Evolutionary conservation across 164 flowering plant species (phyloP), one percentile per base, ranked within the genome.

Genomic region (Dillenia suffruticosa): DNA sequence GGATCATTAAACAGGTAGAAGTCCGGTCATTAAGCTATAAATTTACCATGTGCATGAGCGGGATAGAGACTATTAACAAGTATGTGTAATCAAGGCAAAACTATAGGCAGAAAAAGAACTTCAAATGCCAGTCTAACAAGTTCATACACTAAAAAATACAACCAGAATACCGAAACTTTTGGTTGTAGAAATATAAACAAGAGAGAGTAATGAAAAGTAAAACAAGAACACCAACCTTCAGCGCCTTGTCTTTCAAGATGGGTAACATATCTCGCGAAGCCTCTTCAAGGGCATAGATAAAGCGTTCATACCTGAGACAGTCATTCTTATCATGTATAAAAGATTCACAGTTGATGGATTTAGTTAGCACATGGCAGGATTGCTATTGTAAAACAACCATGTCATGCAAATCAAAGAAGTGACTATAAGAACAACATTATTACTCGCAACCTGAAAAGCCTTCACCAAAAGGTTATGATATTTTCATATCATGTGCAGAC

Each of bases 211-310:
- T 12, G 40, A 17, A 49, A 32, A 54, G 56, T 15, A 49, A 53
- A 52, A 51, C 58, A 50, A 65, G 54, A n/a, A 52, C 24, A 53
- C 48, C 22, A 65, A 91, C 99, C 97, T 92, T 95, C 67, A 90
- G 62, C 26, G 97, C 85, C 77, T 81, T 82, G 76, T 83, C 84
- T 70, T 95, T 95, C 2, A 95, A 82, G 57, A 71, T 56, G 61
- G 88, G 85, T 63, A 95, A 64, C 75, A 77, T 77, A 74, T 95
- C 99, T 59, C 79, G 82, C 57, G 97, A 92, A 74, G 97, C 96
- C 76, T 92, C 97, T 77, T 95, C 97, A 24, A 95, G 92, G 12
- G 97, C 94, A 75, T 72, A 15, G 56, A 95, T 71, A 77, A 86
- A 92, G 8, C 82, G 79, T 49, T 95, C 96, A 76, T 88, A 94